phyloP scores from a whole-genome alignment of 345 rosid species.

The Camelina laxa region DNA sequence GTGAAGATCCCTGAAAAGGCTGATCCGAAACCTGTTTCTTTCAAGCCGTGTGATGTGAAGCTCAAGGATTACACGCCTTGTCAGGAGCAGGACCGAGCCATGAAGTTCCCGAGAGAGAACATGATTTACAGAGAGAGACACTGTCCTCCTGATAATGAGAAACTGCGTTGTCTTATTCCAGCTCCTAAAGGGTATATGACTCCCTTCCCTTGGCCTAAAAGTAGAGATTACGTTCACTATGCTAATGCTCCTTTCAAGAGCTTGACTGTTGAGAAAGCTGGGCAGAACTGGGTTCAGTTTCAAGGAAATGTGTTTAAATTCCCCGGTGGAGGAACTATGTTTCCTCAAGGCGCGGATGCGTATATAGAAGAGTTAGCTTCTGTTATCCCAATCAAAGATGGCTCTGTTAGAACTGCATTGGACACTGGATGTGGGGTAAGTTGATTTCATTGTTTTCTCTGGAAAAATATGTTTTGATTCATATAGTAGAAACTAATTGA shows the following conservation, averaged over 20 bases:
- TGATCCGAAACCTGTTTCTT: conserved; percentile 58
- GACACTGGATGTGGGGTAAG: conserved; percentile 99
- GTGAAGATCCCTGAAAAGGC: conserved; percentile 58
- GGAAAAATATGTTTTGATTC: background rate
- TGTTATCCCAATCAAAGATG: conserved; percentile 88
- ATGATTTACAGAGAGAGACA: conserved; percentile 97
- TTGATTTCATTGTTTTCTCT: background rate
- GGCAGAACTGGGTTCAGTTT: conserved; percentile 92
- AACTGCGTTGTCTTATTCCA: conserved; percentile 82
- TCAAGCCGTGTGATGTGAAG: conserved; percentile 77
- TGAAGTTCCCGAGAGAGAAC: conserved; percentile 89
- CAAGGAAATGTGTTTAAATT: conserved; percentile 90
- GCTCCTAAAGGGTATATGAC: conserved; percentile 90
- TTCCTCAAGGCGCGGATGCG: conserved; percentile 98
- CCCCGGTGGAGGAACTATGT: conserved; percentile 99
- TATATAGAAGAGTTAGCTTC: conserved; percentile 88
- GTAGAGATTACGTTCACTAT: conserved; percentile 87
- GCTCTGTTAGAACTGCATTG: conserved; percentile 87
- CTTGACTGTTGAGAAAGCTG: conserved; percentile 88
- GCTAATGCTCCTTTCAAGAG: conserved; percentile 94
- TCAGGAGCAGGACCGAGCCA: conserved; percentile 92
- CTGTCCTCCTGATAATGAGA: conserved; percentile 84
- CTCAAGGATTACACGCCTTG: conserved; percentile 92
- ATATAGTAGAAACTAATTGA: background rate
- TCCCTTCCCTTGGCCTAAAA: conserved; percentile 96